Percentiles rank a stretch among this genome's conserved stretches.
phyloP scores from a whole-genome alignment of 2,329 filamentous ascomycete species.

The Neodidymelliopsis sp. region DNA sequence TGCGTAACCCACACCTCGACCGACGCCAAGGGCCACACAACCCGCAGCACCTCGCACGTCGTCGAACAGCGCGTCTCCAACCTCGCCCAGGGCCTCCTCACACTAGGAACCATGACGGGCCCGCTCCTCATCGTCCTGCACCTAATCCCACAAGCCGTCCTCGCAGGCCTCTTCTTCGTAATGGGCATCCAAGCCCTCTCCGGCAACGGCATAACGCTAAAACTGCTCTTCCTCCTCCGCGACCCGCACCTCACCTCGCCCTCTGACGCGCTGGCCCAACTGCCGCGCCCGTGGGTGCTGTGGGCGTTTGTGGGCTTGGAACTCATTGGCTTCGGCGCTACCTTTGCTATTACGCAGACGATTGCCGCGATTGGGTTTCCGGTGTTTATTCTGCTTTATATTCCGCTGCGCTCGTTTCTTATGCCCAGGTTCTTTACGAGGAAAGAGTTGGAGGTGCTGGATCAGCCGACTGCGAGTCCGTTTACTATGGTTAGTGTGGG shows the following conservation, averaged over 20 bases:
- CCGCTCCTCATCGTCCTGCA: constrained; percentile 62
- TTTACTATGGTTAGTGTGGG: constrained; percentile 63
- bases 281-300: constrained; percentile 56
- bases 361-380: constrained; percentile 68
- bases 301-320: constrained; percentile 61
- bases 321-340: constrained; percentile 59
- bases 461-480: constrained; percentile 62
- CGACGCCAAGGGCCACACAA: constrained; percentile 53
- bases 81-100: constrained; percentile 62
- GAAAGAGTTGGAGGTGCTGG: constrained; percentile 59
- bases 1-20: constrained; percentile 51
- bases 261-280: constrained; percentile 55
- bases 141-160: constrained; percentile 62
- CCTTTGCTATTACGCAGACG: constrained; percentile 66
- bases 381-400: constrained; percentile 63
- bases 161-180: constrained; percentile 66
- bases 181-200: constrained; percentile 62
- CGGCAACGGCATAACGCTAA: constrained; percentile 62
- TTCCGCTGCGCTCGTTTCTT: constrained; percentile 60
- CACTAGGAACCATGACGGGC: constrained; percentile 65
- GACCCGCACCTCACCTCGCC: constrained; percentile 58
- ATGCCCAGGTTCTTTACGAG: constrained; percentile 60
- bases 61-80: constrained; percentile 65
- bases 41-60: constrained; percentile 56
- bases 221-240: constrained; percentile 58